phyloP scores from a whole-genome alignment of 2,329 filamentous ascomycete species.

The Stachybotrys chartarum region DNA sequence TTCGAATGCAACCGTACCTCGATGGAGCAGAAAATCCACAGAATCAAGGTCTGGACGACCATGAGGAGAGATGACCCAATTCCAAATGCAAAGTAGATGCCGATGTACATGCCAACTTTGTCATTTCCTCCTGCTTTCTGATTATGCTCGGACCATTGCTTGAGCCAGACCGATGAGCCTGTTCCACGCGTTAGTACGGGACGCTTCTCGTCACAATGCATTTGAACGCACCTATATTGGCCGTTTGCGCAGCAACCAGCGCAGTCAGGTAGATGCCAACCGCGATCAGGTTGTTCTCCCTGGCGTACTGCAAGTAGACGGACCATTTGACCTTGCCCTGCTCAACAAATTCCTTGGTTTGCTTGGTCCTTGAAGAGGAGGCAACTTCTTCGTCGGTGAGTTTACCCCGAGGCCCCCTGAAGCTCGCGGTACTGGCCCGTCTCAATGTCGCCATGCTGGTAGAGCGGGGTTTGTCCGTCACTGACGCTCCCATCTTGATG shows the following conservation, averaged over 20 bases:
- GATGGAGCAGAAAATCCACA: slow-evolving; percentile 99
- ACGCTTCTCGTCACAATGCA: no score
- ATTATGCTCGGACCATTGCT: slow-evolving; percentile 83
- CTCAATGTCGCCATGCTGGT: slow-evolving; percentile 76
- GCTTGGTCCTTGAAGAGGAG: slow-evolving; percentile 66
- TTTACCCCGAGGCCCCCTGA: slow-evolving; percentile 79
- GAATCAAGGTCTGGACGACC: slow-evolving; percentile 83
- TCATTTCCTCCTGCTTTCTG: slow-evolving; percentile 59
- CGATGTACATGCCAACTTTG: slow-evolving; percentile 81
- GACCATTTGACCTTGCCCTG: slow-evolving; percentile 96
- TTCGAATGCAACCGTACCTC: slow-evolving; percentile 52
- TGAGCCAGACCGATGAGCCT: slow-evolving; percentile 87
- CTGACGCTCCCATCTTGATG: slow-evolving; percentile 51
- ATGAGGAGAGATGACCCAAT: slow-evolving; percentile 79
- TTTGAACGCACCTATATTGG: slow-evolving; percentile 60
- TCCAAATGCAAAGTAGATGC: slow-evolving; percentile 92
- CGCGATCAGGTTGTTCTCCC: slow-evolving; percentile 81
- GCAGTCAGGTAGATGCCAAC: slow-evolving; percentile 74
- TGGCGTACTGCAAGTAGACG: slow-evolving; percentile 91
- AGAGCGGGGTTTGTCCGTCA: slow-evolving; percentile 47
- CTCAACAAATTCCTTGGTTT: slow-evolving; percentile 80
- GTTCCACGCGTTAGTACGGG: background rate
- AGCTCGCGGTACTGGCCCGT: slow-evolving; percentile 85
- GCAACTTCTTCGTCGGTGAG: slow-evolving; percentile 76
- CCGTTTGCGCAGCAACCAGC: slow-evolving; percentile 72